phyloP scores from a whole-genome alignment of 177 flowering plant genomes.

The Vitis hybrid region DNA sequence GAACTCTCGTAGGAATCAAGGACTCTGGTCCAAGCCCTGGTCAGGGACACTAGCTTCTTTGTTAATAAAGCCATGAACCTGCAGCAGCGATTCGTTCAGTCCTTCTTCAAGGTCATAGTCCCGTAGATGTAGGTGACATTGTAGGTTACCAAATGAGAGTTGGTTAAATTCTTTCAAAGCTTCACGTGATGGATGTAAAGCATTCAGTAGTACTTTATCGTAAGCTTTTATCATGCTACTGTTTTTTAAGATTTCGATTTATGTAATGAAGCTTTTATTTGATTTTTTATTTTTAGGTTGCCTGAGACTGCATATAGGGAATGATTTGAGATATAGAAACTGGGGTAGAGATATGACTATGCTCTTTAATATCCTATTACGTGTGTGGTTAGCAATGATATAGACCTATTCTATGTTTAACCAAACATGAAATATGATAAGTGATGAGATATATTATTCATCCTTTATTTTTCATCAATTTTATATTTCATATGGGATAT shows the following conservation, averaged over 20 bases:
- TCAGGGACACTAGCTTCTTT: slow-evolving; percentile 20
- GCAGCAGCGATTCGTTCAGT: background rate
- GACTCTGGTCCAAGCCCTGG: slow-evolving; percentile 31
- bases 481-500: too few species aligned
- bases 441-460: too few species aligned
- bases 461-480: too few species aligned
- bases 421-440: too few species aligned
- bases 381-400: too few species aligned
- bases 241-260: background rate
- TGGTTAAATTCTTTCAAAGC: background rate
- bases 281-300: background rate
- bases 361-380: too few species aligned
- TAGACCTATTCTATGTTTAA: too few species aligned
- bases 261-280: background rate
- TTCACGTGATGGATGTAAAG: background rate
- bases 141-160: background rate
- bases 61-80: slow-evolving; percentile 15
- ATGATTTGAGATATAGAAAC: too few species aligned
- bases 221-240: background rate
- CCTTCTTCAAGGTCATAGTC: too few species aligned
- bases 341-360: too few species aligned
- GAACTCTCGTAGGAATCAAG: slow-evolving; percentile 15
- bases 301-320: too few species aligned
- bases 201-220: background rate
- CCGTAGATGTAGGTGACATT: background rate